These are phyloP conservation scores for Penicillium ucsense DNA, from an alignment of 495 filamentous ascomycete genomes.

Conservation along the genomic window DNA sequence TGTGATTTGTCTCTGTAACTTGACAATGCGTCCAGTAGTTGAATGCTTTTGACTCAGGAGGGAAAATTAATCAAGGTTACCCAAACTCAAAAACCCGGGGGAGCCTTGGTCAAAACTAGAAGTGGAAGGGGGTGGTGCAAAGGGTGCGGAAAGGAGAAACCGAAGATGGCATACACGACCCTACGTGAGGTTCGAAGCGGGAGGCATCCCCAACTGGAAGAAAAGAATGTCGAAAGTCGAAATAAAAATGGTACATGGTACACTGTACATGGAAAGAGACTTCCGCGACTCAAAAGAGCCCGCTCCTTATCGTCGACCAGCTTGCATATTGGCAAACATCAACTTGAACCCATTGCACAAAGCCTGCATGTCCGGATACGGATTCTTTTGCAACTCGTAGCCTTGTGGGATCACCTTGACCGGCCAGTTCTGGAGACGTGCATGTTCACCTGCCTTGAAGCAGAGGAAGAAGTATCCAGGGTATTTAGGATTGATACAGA, in stretches of 20 bases:
- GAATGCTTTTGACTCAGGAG: no score
- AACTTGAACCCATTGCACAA: slow-evolving; percentile 83
- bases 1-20: no score
- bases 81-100: no score
- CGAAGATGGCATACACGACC: not conserved
- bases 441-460: slow-evolving; percentile 79
- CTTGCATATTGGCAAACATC: slow-evolving; percentile 48
- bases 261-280: slow-evolving; percentile 13
- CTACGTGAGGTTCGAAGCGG: not conserved
- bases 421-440: slow-evolving; percentile 66
- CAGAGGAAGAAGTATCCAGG: slow-evolving; percentile 91
- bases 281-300: no score
- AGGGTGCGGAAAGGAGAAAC: not conserved
- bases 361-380: slow-evolving; percentile 87
- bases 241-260: slow-evolving; percentile 20
- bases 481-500: slow-evolving; percentile 85
- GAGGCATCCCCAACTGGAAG: no score
- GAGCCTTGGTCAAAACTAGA: not conserved
- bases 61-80: no score
- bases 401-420: slow-evolving; percentile 85
- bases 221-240: not conserved
- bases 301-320: slow-evolving; percentile 14
- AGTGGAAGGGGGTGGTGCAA: not conserved
- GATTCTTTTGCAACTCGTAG: slow-evolving; percentile 75
- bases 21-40: no score